A percentile compares a stretch with the other conserved stretches of the same genome.
phyloP scores from a whole-genome alignment of 495 filamentous ascomycete genomes.

The Glonium stellatum region DNA sequence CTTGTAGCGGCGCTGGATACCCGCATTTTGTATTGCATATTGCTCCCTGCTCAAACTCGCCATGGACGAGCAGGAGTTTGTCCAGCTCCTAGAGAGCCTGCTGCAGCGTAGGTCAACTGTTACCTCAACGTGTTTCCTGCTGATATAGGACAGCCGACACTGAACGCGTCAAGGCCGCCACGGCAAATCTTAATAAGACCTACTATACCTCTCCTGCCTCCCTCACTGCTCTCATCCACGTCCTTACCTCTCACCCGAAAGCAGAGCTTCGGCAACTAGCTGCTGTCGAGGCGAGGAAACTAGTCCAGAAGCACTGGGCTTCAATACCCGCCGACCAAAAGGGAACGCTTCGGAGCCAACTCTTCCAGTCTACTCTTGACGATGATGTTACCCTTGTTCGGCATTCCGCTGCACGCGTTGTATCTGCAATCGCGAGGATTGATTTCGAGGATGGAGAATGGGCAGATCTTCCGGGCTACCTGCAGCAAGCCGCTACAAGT shows the following conservation, averaged over 20 bases:
- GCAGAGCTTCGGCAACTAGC: constrained; percentile 75
- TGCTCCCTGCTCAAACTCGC: neutral
- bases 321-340: constrained; percentile 58
- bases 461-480: constrained; percentile 67
- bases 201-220: constrained; percentile 82
- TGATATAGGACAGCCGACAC: constrained; percentile 56
- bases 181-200: constrained; percentile 79
- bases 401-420: constrained; percentile 80
- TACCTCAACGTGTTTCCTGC: constrained; percentile 8
- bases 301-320: constrained; percentile 83
- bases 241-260: constrained; percentile 67
- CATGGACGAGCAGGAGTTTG: constrained; percentile 45
- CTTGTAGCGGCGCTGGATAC: neutral
- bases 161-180: constrained; percentile 76
- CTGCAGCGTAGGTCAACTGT: constrained; percentile 37
- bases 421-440: constrained; percentile 76
- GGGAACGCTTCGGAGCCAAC: constrained; percentile 66
- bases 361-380: constrained; percentile 72
- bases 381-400: constrained; percentile 68
- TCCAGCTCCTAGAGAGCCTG: constrained; percentile 41
- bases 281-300: constrained; percentile 73
- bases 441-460: constrained; percentile 85
- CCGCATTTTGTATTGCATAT: neutral
- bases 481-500: constrained; percentile 65
- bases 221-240: constrained; percentile 74